A percentile compares a stretch with the other conserved stretches of the same genome.
These are phyloP conservation scores for Microsporum audouinii DNA, from an alignment of 2,329 filamentous ascomycete species.

Conservation along the genomic window DNA sequence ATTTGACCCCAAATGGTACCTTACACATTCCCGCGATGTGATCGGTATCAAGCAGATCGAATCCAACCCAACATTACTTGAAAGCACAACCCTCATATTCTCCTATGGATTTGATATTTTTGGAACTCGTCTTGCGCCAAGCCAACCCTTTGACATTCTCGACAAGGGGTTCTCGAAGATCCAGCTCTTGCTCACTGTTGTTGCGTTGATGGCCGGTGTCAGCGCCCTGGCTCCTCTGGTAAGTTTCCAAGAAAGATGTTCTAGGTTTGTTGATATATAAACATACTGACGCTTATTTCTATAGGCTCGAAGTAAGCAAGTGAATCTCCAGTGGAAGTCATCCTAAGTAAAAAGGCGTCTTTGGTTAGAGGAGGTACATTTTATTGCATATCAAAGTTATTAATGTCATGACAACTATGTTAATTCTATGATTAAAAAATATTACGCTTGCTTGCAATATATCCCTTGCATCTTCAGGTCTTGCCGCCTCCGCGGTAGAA, in stretches of 20 bases:
- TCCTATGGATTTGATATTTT: constrained; percentile 84
- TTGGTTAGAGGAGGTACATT: not conserved
- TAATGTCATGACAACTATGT: not conserved
- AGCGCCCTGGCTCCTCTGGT: constrained; percentile 74
- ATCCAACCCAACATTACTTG: constrained; percentile 65
- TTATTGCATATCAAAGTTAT: not conserved
- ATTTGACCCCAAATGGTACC: constrained; percentile 66
- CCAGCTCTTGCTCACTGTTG: constrained; percentile 70
- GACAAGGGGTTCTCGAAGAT: constrained; percentile 90
- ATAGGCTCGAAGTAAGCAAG: constrained; percentile 41
- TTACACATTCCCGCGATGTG: constrained; percentile 75
- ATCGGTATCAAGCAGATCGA: constrained; percentile 62
- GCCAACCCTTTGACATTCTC: constrained; percentile 79
- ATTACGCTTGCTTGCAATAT: not conserved
- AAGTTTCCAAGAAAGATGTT: constrained; percentile 28
- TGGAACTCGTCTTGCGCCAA: constrained; percentile 74
- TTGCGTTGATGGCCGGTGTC: constrained; percentile 66
- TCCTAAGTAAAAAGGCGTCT: not conserved
- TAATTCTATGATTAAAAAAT: not conserved
- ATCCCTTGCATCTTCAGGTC: too few species aligned
- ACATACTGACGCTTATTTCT: constrained; percentile 1
- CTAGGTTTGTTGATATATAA: not conserved
- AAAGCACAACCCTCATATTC: constrained; percentile 84
- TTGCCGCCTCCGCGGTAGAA: too few species aligned
- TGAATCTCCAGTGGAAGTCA: constrained; percentile 27